Base-by-base conservation (phyloP, 1,139 yeast genomes). In the Candida neerlandica region DNA sequence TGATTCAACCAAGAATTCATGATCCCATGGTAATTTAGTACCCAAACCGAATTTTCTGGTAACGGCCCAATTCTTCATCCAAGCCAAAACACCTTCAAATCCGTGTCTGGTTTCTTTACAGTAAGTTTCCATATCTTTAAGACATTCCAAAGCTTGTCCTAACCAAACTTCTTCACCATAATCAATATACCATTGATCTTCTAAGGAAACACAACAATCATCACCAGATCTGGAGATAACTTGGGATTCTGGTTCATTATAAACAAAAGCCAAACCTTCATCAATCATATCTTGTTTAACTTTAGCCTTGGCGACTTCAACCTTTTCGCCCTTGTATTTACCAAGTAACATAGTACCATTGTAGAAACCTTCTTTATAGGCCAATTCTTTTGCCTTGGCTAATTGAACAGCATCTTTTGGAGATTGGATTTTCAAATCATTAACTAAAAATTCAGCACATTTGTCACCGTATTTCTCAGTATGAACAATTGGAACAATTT, bases 51-150 rank as follows among this genome's bases (percentile, higher is more conserved):
- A 95, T 55, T 96, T 86, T 79, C 99, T 89, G 52, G 96, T 89
- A 55, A 95, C 89, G 47, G 99, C 99, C 99, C 99, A 95, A 75
- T 91, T 92, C 75, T 88, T 89, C 66, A 95, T 83, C 99, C 99
- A 95, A 58, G 87, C 96, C 59, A 95, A 79, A 51, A 89, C 96
- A 70, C 92, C 94, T 71, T 92, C 97, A 63, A 94, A 92, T 6
- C 96, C 97, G 64, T 94, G 84, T 66, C 89, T 82, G 47, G 96
- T 89, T 75, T 94, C 99, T 50, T 85, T 77, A 47, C 86, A 78
- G 75, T 81, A 94, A 18, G 95, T 82, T 69, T 89, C 82, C 95
- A 95, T 85, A 57, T 71, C 66, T 43, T 77, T 78, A 58, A 95
- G 80, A 67, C 96, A 88, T 60, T 88, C 95, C 56, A 86, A 77